These are phyloP conservation scores for Gaertneriomyces sp. DNA, from an alignment of 192 early-diverging fungal species.

Conservation along the genomic window DNA sequence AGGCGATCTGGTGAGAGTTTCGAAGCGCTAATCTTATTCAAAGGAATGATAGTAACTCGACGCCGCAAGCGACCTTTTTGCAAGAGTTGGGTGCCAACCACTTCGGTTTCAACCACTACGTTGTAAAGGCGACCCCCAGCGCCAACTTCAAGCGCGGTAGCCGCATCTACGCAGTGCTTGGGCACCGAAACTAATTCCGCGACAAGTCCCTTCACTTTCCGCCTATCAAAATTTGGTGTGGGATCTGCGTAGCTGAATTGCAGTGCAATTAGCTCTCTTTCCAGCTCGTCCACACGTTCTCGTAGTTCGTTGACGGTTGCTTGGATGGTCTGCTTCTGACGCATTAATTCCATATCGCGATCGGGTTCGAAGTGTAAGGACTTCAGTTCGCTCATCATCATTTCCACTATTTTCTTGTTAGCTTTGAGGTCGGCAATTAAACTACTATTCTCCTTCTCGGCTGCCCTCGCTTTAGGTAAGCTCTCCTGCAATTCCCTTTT, in stretches of 20 bases:
- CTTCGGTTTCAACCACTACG: slow-evolving; percentile 90
- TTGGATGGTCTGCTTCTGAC: slow-evolving; percentile 29
- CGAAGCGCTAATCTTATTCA: slow-evolving; percentile 86
- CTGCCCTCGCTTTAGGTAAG: slow-evolving; percentile 61
- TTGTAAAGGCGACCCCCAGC: slow-evolving; percentile 94
- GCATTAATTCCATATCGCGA: slow-evolving; percentile 33
- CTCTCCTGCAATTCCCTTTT: slow-evolving; percentile 70
- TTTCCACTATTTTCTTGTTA: slow-evolving; percentile 31
- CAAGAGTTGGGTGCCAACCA: slow-evolving; percentile 74
- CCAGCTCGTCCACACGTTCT: slow-evolving; percentile 31
- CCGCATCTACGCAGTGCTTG: slow-evolving; percentile 58
- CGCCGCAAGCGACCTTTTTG: slow-evolving; percentile 68
- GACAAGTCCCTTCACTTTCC: slow-evolving; percentile 88
- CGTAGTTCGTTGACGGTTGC: slow-evolving; percentile 20
- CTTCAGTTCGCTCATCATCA: slow-evolving; percentile 29
- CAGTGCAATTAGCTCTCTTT: slow-evolving; percentile 34
- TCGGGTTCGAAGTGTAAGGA: slow-evolving; percentile 45
- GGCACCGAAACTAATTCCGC: slow-evolving; percentile 82
- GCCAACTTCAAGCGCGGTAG: slow-evolving; percentile 87
- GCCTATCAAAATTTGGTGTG: slow-evolving; percentile 79
- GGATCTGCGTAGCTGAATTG: slow-evolving; percentile 85
- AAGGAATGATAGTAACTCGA: slow-evolving; percentile 86
- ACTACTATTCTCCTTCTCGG: slow-evolving; percentile 64
- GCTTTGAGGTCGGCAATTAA: slow-evolving; percentile 44
- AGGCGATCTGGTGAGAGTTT: slow-evolving; percentile 59